Base-by-base conservation (phyloP, 2,329 filamentous ascomycete genomes). In the Tolypocladium cylindrosporum region DNA sequence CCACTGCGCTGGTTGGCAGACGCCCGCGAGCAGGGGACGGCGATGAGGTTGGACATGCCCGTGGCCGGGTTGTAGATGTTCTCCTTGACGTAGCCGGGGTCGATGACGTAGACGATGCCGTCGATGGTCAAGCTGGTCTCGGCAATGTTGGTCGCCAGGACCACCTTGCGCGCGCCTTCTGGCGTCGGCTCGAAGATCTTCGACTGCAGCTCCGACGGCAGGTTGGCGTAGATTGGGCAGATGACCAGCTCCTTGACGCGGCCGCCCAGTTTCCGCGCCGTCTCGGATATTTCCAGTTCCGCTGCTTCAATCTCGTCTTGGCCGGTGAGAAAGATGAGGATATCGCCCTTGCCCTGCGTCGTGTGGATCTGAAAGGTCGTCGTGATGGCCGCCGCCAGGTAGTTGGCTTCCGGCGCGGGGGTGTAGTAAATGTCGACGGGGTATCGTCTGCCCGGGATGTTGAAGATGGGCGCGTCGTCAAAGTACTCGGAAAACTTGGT, bases 111-210 rank as follows among this genome's bases (percentile, higher is more conserved):
- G 10, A 93, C 89, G 60, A 97, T 96, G 19, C 92, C 93, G 69
- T 97, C 92, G 59, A 99, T 96, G 0, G 94, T 99, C 67, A 99
- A 75, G 77, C 86, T 91, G 0, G 94, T 99, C 72, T 99, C 94
- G 2, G 94, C 94, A 71, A 99, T 97, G 69, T 99, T 99, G 2
- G 94, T 97, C 0, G 93, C 91, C 42, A 97, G 75, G 0, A 99
- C 91, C 0, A 97, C 91, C 69, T 97, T 99, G 36, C 94, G 83
- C 0, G 89, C 87, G 21, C 87, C 87, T 0, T 88, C 84, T 0
- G 94, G 93, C 0, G 93, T 96, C 0, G 92, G 91, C 66, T 96
- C 91, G 67, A 99, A 99, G 63, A 97, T 96, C 69, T 93, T 93
- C 54, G 88, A 84, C 69, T 99, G 94, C 1, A 96, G 75, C 59